phyloP scores from a whole-genome alignment of 108 stramenopile genomes.

The Nannochloropsis oceanica region DNA sequence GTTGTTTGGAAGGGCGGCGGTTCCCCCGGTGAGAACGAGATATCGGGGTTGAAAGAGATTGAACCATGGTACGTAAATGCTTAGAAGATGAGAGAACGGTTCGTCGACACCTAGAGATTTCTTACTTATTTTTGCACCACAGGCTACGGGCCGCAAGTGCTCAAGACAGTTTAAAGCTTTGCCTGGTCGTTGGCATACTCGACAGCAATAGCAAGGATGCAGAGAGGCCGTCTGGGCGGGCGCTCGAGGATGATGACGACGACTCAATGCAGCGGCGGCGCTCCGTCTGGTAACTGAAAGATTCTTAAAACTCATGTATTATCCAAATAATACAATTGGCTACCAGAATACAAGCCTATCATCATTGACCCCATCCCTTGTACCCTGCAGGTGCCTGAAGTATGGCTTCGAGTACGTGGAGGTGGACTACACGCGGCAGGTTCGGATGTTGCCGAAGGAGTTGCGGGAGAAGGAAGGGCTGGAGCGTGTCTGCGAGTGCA shows the following conservation, averaged over 20 bases:
- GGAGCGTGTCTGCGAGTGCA: not conserved
- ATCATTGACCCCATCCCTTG: not conserved
- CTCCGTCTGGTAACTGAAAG: not conserved
- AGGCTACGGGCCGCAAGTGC: not conserved
- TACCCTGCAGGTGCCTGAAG: not conserved
- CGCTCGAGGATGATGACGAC: not conserved
- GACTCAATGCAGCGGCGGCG: not conserved
- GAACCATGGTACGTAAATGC: not conserved
- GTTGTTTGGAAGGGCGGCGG: not conserved
- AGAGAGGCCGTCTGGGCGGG: not conserved
- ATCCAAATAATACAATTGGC: not conserved
- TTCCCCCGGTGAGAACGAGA: not conserved
- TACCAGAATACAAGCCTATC: not conserved
- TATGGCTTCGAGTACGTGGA: not conserved
- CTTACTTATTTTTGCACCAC: not conserved
- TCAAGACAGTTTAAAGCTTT: not conserved
- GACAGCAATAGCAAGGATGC: not conserved
- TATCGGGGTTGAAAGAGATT: not conserved
- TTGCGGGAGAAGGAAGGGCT: not conserved
- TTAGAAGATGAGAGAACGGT: not conserved
- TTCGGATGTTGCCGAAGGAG: not conserved
- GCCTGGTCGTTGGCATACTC: not conserved
- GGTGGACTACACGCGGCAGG: not conserved
- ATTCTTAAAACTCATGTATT: too few species aligned
- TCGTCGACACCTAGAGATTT: not conserved